These are phyloP conservation scores for Haematococcus sp. DNA, from an alignment of 139 green algal species.

Conservation along the genomic window DNA sequence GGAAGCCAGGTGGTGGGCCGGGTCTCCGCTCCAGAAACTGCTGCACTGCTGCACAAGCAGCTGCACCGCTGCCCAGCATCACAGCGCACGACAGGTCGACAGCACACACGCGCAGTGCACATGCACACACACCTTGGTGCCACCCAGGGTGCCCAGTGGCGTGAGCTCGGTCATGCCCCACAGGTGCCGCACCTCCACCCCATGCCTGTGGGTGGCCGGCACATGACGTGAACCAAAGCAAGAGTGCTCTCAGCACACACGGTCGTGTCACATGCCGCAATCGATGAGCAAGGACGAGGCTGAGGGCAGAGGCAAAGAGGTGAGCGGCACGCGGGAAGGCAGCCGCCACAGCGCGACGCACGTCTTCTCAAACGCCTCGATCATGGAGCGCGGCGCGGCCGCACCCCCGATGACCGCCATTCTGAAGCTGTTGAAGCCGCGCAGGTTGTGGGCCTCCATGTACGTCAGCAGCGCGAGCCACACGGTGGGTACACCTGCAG, in stretches of 20 bases:
- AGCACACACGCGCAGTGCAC: no score
- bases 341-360: constrained; percentile 9
- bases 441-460: constrained; percentile 39
- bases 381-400: constrained; percentile 54
- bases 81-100: no score
- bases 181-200: constrained; percentile 63
- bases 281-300: no score
- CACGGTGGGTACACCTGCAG: constrained; percentile 72
- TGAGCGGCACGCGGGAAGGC: no score
- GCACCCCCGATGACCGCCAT: constrained; percentile 55
- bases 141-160: constrained; percentile 57
- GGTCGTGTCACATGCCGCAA: no score
- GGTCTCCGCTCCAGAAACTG: no score
- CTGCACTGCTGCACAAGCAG: no score
- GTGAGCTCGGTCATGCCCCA: constrained; percentile 80
- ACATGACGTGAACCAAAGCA: no score
- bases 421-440: constrained; percentile 39
- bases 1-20: no score
- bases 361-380: constrained; percentile 44
- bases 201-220: constrained; percentile 24
- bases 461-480: constrained; percentile 51
- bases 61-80: no score
- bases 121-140: constrained; percentile 44
- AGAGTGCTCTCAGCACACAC: no score
- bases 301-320: no score